These are phyloP conservation scores for Plenodomus biglobosus DNA, from an alignment of 2,329 filamentous ascomycete species.

Conservation along the genomic window DNA sequence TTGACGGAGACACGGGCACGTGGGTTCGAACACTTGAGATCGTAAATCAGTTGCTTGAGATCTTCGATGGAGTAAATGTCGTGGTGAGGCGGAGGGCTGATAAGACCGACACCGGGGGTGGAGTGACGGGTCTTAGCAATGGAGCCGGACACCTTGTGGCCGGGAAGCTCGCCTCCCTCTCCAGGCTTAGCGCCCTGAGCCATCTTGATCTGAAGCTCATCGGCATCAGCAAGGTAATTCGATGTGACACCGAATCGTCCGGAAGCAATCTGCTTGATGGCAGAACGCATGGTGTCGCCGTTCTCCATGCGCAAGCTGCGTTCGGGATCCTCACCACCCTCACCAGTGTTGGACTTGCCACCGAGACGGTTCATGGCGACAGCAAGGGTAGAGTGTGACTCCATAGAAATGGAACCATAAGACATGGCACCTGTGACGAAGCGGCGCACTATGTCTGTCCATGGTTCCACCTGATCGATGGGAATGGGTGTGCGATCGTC, in stretches of 20 bases:
- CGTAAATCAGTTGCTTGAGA: conserved; percentile 96
- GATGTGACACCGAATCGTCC: conserved; percentile 96
- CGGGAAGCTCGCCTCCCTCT: conserved; percentile 94
- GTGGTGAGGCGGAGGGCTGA: conserved; percentile 94
- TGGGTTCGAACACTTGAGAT: conserved; percentile 94
- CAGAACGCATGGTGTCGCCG: conserved; percentile 94
- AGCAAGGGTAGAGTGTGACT: conserved; percentile 92
- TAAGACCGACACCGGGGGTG: conserved; percentile 92
- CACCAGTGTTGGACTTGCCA: conserved; percentile 96
- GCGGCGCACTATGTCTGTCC: conserved; percentile 95
- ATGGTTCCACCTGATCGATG: conserved; percentile 95
- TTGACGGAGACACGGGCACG: conserved; percentile 92
- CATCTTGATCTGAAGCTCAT: conserved; percentile 99
- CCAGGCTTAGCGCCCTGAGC: conserved; percentile 97
- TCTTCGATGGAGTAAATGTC: conserved; percentile 99
- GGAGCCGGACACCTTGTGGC: conserved; percentile 92
- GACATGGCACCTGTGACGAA: conserved; percentile 99
- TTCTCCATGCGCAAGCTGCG: conserved; percentile 83
- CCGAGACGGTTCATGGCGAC: conserved; percentile 96
- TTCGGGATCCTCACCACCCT: conserved; percentile 94
- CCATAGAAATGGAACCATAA: conserved; percentile 97
- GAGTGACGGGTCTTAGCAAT: conserved; percentile 95
- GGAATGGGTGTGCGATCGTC: conserved; percentile 82
- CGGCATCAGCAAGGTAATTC: conserved; percentile 89
- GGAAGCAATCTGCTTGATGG: conserved; percentile 96